Evolutionary conservation across 768 basidiomycete genomes (phyloP), one percentile per base, ranked within the genome.

Genomic region (Tulasnella sp.): DNA sequence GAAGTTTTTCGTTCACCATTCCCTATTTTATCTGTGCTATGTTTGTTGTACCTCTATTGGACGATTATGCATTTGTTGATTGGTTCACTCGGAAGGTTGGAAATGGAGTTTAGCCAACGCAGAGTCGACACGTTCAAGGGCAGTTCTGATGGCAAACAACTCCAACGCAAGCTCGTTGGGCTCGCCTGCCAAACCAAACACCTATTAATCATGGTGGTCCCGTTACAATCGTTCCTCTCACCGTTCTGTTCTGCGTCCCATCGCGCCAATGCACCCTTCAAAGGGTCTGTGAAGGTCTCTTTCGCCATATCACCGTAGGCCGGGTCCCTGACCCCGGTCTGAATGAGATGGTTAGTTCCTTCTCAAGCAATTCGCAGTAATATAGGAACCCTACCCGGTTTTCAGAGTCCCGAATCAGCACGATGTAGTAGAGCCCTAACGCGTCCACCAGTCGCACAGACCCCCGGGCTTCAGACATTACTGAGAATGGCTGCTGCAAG

Each of bases 361-460:
- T 18, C 3, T 28, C 64, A 37, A 37, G 34, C 31, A 28, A 37
- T 11, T n/a, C 9, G 28, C 31, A 31, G 6, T 69, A 14, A 20
- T 16, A 20, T 20, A 18, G 34, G 28, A 37, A 28, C 24, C 11
- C 20, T 28, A 76, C 76, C 54, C 48, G 20, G 46, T 76, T 76
- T 3, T 46, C 34, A n/a, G 76, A 50, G 54, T 76, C 76, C 24
- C 76, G 46, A 24, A 50, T 34, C 34, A 50, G 46, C 42, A 50
- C 12, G 46, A 76, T 34, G 46, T 76, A 76, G 76, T 50, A 76
- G 8, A 76, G 41, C 46, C 76, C 76, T 7, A 76, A 34, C 5
- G 76, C 76, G 24, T 76, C 76, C 11, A 76, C 42, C 76, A 76
- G 46, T 44, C 76, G 41, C 14, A 46, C 76, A n/a, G 76, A 58